Evolutionary conservation across 192 early-diverging fungal genomes (phyloP), one percentile per base, ranked within the genome.

Genomic region (Mortierella claussenii): DNA sequence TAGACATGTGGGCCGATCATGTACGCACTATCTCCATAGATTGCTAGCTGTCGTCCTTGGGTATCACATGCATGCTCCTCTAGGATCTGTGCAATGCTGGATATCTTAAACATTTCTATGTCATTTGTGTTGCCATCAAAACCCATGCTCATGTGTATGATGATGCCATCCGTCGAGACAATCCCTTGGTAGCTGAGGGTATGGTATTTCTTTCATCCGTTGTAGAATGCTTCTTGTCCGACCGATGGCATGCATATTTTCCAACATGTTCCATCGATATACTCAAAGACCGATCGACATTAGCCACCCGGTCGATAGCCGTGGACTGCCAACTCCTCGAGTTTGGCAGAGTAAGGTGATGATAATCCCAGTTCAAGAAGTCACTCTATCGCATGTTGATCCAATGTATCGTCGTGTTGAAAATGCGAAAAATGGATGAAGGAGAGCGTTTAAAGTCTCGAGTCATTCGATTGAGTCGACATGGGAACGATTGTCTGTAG

Each of bases 111-210:
- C 45, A 46, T 46, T 4, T 46, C 45, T 4, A 46, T n/a, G 21
- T 46, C 45, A 46, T 46, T 46, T 4, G 45, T 46, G 21, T 7
- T 46, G 3, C 45, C 45, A 53, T 53, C 31, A 9, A 53, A 53
- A 15, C 17, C 28, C 1, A 7, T 18, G 40, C 36, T 57, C 1
- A 60, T 8, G 23, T 60, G 58, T 3, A 45, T 60, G n/a, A 60
- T 31, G 31, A 60, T 60, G 0, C 44, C 58, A 47, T 60, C 58
- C 20, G 58, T 23, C 4, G 44, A 27, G 6, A 60, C 58, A 11
- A 60, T 17, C 12, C n/a, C 43, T 60, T 60, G 58, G 23, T 60
- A 60, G 20, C 47, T 60, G 11, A 60, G 10, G 13, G 44, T 12
- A n/a, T 60, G 44, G 43, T 23, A 60, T 15, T 31, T 17, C 30